Conservation (phyloP, 164 flowering plant genomes). For the Aristolochia contorta region DNA sequence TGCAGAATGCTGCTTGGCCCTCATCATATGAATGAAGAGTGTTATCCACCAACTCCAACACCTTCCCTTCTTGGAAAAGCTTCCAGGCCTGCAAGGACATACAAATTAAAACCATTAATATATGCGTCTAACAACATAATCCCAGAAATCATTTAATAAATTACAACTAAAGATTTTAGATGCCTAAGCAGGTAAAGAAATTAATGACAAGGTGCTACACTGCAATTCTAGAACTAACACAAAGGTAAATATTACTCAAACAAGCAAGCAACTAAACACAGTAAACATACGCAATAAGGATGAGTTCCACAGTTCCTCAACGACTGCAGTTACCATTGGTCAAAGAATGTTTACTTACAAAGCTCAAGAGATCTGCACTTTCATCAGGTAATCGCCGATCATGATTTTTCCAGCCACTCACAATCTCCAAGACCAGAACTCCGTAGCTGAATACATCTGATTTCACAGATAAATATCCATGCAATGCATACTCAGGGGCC, state of each 20-base stretch:
- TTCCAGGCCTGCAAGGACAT: slow-evolving; percentile 48
- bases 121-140: too few relatives aligned
- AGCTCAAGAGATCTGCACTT: slow-evolving; percentile 51
- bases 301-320: too few relatives aligned
- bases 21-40: slow-evolving; percentile 26
- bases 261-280: too few relatives aligned
- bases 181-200: too few relatives aligned
- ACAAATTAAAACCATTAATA: too few relatives aligned
- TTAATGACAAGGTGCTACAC: too few relatives aligned
- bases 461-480: slow-evolving; percentile 69
- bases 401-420: slow-evolving; percentile 69
- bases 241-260: too few relatives aligned
- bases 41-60: slow-evolving; percentile 48
- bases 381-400: slow-evolving; percentile 28
- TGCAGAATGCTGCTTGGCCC: slow-evolving; percentile 58
- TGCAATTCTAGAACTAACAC: too few relatives aligned
- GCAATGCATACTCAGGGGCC: slow-evolving; percentile 87
- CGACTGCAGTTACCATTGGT: too few relatives aligned
- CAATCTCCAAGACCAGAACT: slow-evolving; percentile 64
- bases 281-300: too few relatives aligned
- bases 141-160: too few relatives aligned
- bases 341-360: slow-evolving; percentile 36
- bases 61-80: slow-evolving; percentile 40
- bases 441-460: slow-evolving; percentile 84
- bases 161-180: too few relatives aligned